Base-by-base conservation (phyloP, 768 basidiomycete genomes). In the Russula brevipes region DNA sequence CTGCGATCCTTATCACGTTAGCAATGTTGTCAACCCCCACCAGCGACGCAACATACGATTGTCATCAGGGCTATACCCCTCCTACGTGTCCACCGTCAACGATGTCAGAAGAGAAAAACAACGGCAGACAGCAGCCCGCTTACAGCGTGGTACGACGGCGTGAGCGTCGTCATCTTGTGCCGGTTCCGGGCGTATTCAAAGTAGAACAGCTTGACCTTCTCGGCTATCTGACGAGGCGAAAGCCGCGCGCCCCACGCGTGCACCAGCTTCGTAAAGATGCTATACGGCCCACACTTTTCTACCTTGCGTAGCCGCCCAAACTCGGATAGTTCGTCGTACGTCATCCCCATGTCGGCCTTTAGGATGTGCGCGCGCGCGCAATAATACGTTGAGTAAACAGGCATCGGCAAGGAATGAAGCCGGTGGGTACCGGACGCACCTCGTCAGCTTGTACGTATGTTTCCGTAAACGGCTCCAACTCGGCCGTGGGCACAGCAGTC, bases 261-360 rank as follows among this genome's bases (percentile, higher is more conserved):
- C 1, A 94, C 80, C 46, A 99, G 80, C 76, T 98, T 98, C 39
- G 92, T 95, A 72, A 96, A 99, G 79, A 89, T 98, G 79, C 91
- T 91, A 76, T 95, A 98, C 2, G 97, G 96, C 3, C 97, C 97
- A 72, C 93, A 94, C 77, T 98, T 98, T 70, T 97, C 94, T 45
- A 96, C 84, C 76, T 99, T 98, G 57, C 97, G 85, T 31, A 99
- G 80, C 35, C 95, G 81, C 31, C 96, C 97, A 69, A 94, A 96
- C 19, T 93, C 84, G 11, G 93, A 95, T 19, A 99, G 80, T 69
- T 98, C 97, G 68, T 98, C 90, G 71, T 98, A 98, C 0, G 96
- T 97, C 97, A 98, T 98, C 9, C 96, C 96, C 96, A 98, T 98
- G 70, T 98, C 96, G 17, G 84, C 93, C 92, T 93, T 66, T 6